Evolutionary conservation across 768 basidiomycete genomes (phyloP).

Genomic region (Trametes coccinea): DNA sequence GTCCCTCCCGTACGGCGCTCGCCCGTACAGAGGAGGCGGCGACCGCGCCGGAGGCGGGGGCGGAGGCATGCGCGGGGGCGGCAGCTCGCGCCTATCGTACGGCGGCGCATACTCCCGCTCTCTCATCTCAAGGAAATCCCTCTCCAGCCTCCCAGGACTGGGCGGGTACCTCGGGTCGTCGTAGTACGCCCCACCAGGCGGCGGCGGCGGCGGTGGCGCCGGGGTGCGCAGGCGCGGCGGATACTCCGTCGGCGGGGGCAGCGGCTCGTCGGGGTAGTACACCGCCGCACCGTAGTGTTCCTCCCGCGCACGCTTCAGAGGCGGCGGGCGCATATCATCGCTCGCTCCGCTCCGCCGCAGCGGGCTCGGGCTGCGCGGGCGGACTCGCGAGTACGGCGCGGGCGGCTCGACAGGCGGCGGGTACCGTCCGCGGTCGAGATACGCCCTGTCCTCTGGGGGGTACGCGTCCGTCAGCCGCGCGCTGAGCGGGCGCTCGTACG

Average conservation of each 20-base stretch:
- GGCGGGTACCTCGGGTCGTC: constrained; percentile 22
- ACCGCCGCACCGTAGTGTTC: constrained; percentile 21
- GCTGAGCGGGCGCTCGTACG: constrained; percentile 31
- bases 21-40: constrained; percentile 22
- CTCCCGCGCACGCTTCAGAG: constrained; percentile 30
- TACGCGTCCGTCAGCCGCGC: constrained; percentile 28
- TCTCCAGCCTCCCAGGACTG: constrained; percentile 20
- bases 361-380: constrained; percentile 32
- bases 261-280: constrained; percentile 18
- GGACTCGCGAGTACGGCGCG: constrained; percentile 26
- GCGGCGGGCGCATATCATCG: constrained; percentile 28
- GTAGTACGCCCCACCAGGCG: constrained; percentile 20
- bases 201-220: constrained; percentile 7
- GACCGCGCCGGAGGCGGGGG: constrained; percentile 18
- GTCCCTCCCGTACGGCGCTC: constrained; percentile 23
- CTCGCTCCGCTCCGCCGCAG: constrained; percentile 13
- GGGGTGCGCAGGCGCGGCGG: constrained; percentile 24
- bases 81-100: constrained; percentile 18
- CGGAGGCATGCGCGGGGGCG: constrained; percentile 17
- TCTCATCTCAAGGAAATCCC: constrained; percentile 21
- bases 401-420: constrained; percentile 17
- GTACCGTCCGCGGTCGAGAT: constrained; percentile 23
- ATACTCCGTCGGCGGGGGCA: not conserved
- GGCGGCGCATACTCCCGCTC: constrained; percentile 19
- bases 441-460: constrained; percentile 23